Evolutionary conservation across 768 basidiomycete genomes (phyloP), one percentile per base, ranked within the genome.

Genomic region (Lactifluus hygrophoroides): DNA sequence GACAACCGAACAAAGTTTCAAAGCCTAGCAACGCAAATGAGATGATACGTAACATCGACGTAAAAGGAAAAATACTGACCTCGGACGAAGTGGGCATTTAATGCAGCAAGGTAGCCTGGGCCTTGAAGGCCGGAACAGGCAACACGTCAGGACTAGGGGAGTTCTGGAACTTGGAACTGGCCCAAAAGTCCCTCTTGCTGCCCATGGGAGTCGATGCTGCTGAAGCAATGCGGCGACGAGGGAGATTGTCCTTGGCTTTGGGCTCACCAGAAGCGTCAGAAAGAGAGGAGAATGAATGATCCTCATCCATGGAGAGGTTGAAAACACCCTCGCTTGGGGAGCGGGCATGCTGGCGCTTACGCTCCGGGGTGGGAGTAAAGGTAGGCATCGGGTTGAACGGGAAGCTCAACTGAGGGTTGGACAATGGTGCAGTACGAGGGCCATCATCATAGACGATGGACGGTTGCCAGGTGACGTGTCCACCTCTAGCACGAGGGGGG

Each of bases 121-220:
- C 56, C 70, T 69, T 69, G 67, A 86, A 83, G 63, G 77, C 73
- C 55, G 86, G 86, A 60, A 82, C 80, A 46, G 88, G 88, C 48
- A 90, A 73, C 67, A 87, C 87, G 60, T 90, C 88, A 52, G 88
- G 88, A 66, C 84, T 88, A 16, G 88, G 88, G 58, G 86, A 88
- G 75, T 89, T 90, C 77, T 90, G 88, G 81, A 89, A 90, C 66
- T 78, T 75, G 32, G 87, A 89, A 66, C 86, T 89, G 64, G 88
- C 88, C 70, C 87, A 90, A 68, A 81, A 88, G 57, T 65, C 62
- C 45, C 48, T 50, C 57, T 54, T 42, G 34, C 25, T 3, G 23
- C 60, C 52, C 34, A 63, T 28, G 14, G 57, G 61, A 6, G 57
- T 63, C 6, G 64, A 59, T 14, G 54, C 25, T 27, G 51, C 50